Percentiles rank a stretch among this genome's conserved stretches.
These are phyloP conservation scores for Penicillium oxalicum DNA, from an alignment of 2,329 filamentous ascomycete genomes.

Conservation along the genomic window DNA sequence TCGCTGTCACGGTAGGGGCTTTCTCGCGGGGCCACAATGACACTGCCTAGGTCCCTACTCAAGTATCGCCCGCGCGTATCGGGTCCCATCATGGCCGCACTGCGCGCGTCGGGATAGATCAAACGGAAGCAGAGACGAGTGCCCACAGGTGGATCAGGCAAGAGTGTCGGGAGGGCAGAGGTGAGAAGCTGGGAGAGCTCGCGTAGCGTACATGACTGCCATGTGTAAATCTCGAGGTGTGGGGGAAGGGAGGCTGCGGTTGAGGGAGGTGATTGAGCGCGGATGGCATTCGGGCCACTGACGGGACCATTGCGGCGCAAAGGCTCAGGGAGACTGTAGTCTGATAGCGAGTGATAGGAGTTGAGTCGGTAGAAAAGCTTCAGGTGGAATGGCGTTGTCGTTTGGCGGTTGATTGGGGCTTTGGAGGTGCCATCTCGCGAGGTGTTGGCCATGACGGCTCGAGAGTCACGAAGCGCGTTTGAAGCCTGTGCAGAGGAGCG, in stretches of 20 bases:
- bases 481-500: not conserved
- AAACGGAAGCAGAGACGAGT: slow-evolving; percentile 83
- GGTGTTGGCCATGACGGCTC: slow-evolving; percentile 16
- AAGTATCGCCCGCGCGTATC: slow-evolving; percentile 58
- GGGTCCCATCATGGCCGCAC: slow-evolving; percentile 31
- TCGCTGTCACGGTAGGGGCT: slow-evolving; percentile 23
- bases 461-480: not conserved
- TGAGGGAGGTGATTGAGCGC: slow-evolving; percentile 46
- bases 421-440: slow-evolving; percentile 24
- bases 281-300: slow-evolving; percentile 39
- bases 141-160: slow-evolving; percentile 70
- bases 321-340: slow-evolving; percentile 32
- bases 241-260: slow-evolving; percentile 53
- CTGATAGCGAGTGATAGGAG: slow-evolving; percentile 57
- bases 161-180: slow-evolving; percentile 59
- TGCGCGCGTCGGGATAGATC: slow-evolving; percentile 69
- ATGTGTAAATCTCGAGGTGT: slow-evolving; percentile 77
- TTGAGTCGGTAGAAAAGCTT: slow-evolving; percentile 76
- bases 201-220: slow-evolving; percentile 70
- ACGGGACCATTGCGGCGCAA: slow-evolving; percentile 20
- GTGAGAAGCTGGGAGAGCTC: slow-evolving; percentile 76
- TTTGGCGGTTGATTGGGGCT: slow-evolving; percentile 58
- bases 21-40: slow-evolving; percentile 58
- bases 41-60: slow-evolving; percentile 73
- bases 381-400: slow-evolving; percentile 73